Base-by-base conservation (phyloP, 1,284 basidiomycete species). In the Inonotus obliquus region DNA sequence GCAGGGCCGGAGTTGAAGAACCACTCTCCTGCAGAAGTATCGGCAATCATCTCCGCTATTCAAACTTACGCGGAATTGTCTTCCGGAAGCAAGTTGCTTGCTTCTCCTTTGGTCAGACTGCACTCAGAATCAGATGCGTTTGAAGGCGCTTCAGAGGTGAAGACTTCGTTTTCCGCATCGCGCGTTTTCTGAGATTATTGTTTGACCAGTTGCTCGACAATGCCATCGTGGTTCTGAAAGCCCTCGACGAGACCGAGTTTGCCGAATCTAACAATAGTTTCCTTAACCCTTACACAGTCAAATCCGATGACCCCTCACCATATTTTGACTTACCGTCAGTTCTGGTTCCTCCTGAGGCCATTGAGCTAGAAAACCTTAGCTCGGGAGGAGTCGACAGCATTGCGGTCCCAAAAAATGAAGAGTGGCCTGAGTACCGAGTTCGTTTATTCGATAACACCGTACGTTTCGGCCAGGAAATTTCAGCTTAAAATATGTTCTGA, bases 321-420 rank as follows among this genome's bases (percentile, higher is more conserved):
- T 82, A 84, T 1, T 93, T 89, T 67, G 81, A 85, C 38, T 76
- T 96, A 2, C 89, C 91, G 3, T 80, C 85, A 19, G 85, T 95
- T 48, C 80, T 93, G 32, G 92, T 96, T 4, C 92, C 94, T 2
- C 93, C 94, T 4, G 94, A 95, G 73, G 84, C 88, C 56, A 87
- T 92, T 19, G 91, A 93, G 66, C 78, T 89, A 7, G 89, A 89
- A 56, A 83, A 84, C 5, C 77, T 89, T 51, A 81, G 84, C 13
- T 86, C 84, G 61, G 78, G 80, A 32, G 84, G 82, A 54, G 89
- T 85, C 69, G 86, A 60, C 57, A 69, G 82, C 64, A 81, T 82
- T 2, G 81, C 80, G 67, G 80, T 84, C 27, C 67, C 55, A 10
- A 92, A 89, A 69, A 88, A 86, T 68, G 87, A 90, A 67, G 89